These are phyloP conservation scores for Astraeus odoratus DNA, from an alignment of 768 basidiomycete genomes.

Conservation along the genomic window DNA sequence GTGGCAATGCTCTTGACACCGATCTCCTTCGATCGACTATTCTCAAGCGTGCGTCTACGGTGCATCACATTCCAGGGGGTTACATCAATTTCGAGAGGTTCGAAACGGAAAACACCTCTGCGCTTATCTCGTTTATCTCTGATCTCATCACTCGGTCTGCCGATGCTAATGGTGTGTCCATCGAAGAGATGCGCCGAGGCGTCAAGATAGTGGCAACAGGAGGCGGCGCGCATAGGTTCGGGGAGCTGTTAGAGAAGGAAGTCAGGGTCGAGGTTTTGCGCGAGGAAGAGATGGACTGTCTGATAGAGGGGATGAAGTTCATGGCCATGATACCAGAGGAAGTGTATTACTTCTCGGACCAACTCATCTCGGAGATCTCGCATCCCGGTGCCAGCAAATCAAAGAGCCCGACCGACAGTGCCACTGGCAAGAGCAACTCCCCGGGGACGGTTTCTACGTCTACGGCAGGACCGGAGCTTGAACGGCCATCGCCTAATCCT, in stretches of 20 bases:
- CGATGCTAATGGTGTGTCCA: conserved; percentile 73
- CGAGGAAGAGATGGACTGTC: conserved; percentile 99
- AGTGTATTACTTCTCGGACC: conserved; percentile 97
- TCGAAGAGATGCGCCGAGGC: conserved; percentile 84
- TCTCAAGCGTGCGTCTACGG: conserved; percentile 52
- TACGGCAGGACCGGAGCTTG: conserved; percentile 33
- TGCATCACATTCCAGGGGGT: conserved; percentile 84
- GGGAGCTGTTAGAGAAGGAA: conserved; percentile 68
- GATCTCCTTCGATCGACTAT: conserved; percentile 54
- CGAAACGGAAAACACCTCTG: conserved; percentile 83
- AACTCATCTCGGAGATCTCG: conserved; percentile 71
- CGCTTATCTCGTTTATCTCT: conserved; percentile 82
- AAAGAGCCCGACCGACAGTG: background rate
- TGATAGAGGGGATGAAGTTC: conserved; percentile 95
- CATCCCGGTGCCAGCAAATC: conserved; percentile 24
- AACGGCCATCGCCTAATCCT: conserved; percentile 86
- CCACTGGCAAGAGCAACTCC: conserved; percentile 4
- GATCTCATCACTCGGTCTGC: conserved; percentile 84
- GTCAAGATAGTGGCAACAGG: conserved; percentile 99
- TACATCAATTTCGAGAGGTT: conserved; percentile 97
- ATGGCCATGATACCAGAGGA: conserved; percentile 94
- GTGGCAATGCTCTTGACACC: conserved; percentile 27
- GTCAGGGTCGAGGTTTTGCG: conserved; percentile 78
- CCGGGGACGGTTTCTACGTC: conserved; percentile 6
- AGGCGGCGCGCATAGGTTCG: conserved; percentile 93